Conservation (phyloP, 192 early-diverging fungal species). For the Rhizoclosmatium sp. region DNA sequence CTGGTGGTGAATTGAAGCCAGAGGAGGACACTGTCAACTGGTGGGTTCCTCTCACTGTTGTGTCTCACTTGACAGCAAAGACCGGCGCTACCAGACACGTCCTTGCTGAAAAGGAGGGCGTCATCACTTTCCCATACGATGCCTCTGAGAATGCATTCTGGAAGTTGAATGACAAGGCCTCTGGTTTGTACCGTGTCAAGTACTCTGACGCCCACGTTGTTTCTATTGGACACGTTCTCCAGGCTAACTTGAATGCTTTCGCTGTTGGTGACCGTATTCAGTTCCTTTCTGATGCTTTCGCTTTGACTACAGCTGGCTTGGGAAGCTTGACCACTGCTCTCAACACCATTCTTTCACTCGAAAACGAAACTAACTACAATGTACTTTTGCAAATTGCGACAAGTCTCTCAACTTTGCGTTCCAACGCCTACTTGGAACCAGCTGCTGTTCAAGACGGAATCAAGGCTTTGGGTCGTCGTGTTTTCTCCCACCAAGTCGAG, state of each 20-base stretch:
- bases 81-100: slow-evolving; percentile 60
- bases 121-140: slow-evolving; percentile 60
- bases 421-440: slow-evolving; percentile 73
- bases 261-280: slow-evolving; percentile 78
- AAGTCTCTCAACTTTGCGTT: slow-evolving; percentile 66
- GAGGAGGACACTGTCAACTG: slow-evolving; percentile 83
- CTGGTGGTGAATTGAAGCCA: slow-evolving; percentile 74
- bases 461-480: slow-evolving; percentile 66
- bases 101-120: slow-evolving; percentile 51
- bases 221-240: slow-evolving; percentile 54
- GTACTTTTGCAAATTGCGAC: slow-evolving; percentile 74
- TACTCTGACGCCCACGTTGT: slow-evolving; percentile 45
- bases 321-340: slow-evolving; percentile 77
- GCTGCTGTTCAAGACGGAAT: slow-evolving; percentile 67
- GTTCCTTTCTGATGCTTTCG: slow-evolving; percentile 82
- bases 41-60: slow-evolving; percentile 81
- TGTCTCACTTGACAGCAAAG: slow-evolving; percentile 50
- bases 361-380: slow-evolving; percentile 76
- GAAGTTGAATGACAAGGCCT: slow-evolving; percentile 86
- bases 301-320: slow-evolving; percentile 80
- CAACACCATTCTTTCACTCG: slow-evolving; percentile 75
- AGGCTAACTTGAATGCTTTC: slow-evolving; percentile 51
- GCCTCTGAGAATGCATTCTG: slow-evolving; percentile 58
- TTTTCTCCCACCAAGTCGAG: slow-evolving; percentile 79
- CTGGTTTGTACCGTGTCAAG: slow-evolving; percentile 87